Percentiles rank a stretch among this genome's conserved stretches.
Conservation (phyloP, 2,329 filamentous ascomycete species). For the Clarireedia monteithiana region DNA sequence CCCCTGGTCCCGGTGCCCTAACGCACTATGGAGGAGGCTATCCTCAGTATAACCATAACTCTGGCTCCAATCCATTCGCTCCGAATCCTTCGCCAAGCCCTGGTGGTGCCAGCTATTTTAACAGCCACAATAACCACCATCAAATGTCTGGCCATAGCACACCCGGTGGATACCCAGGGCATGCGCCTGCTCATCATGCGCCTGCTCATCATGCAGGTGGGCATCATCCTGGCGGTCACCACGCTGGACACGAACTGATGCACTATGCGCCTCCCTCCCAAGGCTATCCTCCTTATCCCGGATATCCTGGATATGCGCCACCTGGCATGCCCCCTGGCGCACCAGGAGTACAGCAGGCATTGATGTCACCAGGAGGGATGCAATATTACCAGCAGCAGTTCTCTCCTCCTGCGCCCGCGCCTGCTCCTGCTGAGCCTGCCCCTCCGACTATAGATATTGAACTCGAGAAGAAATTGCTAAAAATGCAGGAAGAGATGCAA, state of each 20-base stretch:
- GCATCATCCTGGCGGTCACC: not conserved
- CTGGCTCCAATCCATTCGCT: constrained; percentile 25
- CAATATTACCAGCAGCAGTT: constrained; percentile 21
- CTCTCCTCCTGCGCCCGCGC: constrained; percentile 13
- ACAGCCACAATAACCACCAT: constrained; percentile 29
- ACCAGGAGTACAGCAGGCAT: not conserved
- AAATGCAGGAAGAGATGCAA: constrained; percentile 50
- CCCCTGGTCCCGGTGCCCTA: constrained; percentile 21
- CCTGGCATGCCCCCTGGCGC: constrained; percentile 12
- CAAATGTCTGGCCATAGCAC: constrained; percentile 32
- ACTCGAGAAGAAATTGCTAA: constrained; percentile 47
- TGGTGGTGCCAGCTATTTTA: constrained; percentile 26
- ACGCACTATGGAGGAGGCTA: constrained; percentile 26
- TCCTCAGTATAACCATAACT: constrained; percentile 9
- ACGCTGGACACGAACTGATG: constrained; percentile 22
- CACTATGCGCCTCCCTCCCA: constrained; percentile 26
- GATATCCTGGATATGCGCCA: constrained; percentile 18
- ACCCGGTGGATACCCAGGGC: constrained; percentile 14
- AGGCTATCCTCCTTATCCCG: constrained; percentile 14
- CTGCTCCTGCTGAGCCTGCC: constrained; percentile 8
- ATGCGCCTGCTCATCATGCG: constrained; percentile 7
- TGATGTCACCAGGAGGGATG: constrained; percentile 10
- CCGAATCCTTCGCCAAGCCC: constrained; percentile 23
- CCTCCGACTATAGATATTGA: constrained; percentile 21
- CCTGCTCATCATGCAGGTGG: no score